Base-by-base conservation (phyloP, 352 stramenopile genomes). In the Albugo laibachii region DNA sequence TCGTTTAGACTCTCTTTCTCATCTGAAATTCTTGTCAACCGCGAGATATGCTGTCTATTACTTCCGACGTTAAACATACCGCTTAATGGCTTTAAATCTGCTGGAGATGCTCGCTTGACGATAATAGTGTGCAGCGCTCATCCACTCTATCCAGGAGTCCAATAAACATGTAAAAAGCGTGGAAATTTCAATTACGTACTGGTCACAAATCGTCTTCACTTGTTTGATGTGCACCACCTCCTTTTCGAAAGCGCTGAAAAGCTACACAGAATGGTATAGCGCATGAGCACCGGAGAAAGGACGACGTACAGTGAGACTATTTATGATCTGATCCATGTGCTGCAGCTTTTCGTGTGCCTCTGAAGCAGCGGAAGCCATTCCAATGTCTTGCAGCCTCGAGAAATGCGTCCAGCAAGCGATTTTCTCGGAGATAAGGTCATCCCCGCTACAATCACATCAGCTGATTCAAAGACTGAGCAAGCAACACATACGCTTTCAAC, bases 1-100 rank as follows among this genome's bases (percentile, higher is more conserved):
- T 42, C 1, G 45, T 48, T 2, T 62, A 43, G 12, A 58, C 55
- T 36, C 16, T 58, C 52, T 71, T 60, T 12, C 69, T 44, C 14
- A 52, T 52, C 10, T 58, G 50, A 31, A 75, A 56, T 42, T 75
- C 61, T 8, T 63, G 47, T 0, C 59, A 60, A 13, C 71, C 37
- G 12, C 51, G 64, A 4, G 62, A 50, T 13, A 71, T 52, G 21
- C 59, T 49, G 13, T 60, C 46, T n/a, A 63, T 47, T 38, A 62
- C 51, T 13, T 64, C 54, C 36, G 8, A 10, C 24, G 24, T 62
- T 57, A 34, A 62, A 69, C 27, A 62, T 75, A 42, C 21, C 46
- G 11, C 15, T 10, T 43, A 36, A 4, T 48, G 10, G 37, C 41
- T 11, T 31, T 5, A 45, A 13, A 50, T 36, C 19, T 15, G 49